Base-by-base conservation (phyloP, 2,329 filamentous ascomycete species). In the Epichloe amarillans region DNA sequence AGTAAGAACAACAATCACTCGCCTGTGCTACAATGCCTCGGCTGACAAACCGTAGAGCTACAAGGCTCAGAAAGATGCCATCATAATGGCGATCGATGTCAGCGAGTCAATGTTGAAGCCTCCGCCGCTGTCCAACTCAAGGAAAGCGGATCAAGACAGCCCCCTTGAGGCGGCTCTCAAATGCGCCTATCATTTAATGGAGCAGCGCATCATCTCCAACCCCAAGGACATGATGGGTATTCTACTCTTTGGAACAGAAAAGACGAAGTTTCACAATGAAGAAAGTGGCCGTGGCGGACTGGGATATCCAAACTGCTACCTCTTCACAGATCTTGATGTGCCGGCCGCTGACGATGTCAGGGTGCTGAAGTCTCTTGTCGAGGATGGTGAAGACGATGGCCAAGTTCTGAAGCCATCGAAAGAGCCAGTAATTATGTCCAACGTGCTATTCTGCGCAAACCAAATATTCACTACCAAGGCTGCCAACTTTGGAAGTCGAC, bases 161-260 rank as follows among this genome's bases (percentile, higher is more conserved):
- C 82, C 82, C 4, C 75, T 88, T 1, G 76, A 84, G 49, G 90
- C 91, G 15, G 90, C 93, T 4, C 70, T 98, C 47, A 95, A 95
- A 74, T 96, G 88, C 60, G 93, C 91, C 52, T 95, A 95, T 62
- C 82, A 88, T 62, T 74, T 98, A 49, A 96, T 98, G 88, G 88
- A 97, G 69, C 91, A 97, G 70, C 88, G 93, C 59, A 97, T 98
- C 66, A 97, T 98, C 60, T 91, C 91, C 3, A 91, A 90, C 54
- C 93, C 93, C 1, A 90, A 84, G 62, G 93, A 98, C 55, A 94
- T 96, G 87, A 96, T 98, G 79, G 90, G 91, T 2, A 85, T 98
- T 26, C 66, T 98, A 38, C 74, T 98, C 0, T 98, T 94, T 63
- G 90, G 90, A 8, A 98, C 93, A 0, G 75, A 94, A 61, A 79